Evolutionary conservation across 208 protist genomes (phyloP), one percentile per base, ranked within the genome.

Genomic region (Leishmania tarentolae): DNA sequence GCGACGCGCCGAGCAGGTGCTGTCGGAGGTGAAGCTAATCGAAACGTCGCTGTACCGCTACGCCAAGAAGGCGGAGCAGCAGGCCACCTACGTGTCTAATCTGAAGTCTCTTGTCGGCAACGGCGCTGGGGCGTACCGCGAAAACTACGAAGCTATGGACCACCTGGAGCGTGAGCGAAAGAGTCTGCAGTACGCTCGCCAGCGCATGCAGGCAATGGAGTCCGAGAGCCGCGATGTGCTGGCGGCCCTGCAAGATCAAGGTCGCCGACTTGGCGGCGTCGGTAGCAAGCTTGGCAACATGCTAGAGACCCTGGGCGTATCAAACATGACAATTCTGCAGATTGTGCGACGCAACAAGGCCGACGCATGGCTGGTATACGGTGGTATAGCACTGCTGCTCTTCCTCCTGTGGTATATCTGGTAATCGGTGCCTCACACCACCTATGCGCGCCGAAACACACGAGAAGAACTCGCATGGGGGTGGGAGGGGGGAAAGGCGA

Each of bases 331-430:
- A 0, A 88, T 95, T 76, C 47, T 92, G 53, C 91, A 94, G 35
- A 93, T 97, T 84, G 83, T 97, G 66, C 90, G 93, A 2, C 91
- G 92, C 52, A 97, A 97, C 83, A 84, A 90, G 83, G 77, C 87
- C 44, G 93, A 97, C 72, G 92, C 93, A 78, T 97, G 92, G 90
- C 70, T 97, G 8, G 92, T 97, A 11, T 97, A 94, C 73, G 87
- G 86, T 42, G 91, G 91, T 21, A 94, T 94, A 28, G 78, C 82
- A 7, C 46, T 91, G 19, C 85, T 92, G n/a, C 57, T 94, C 1
- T 88, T 96, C 37, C 78, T 95, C 40, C 78, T 94, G 89, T 95
- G 90, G 88, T 94, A 91, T 76, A 89, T 94, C n/a, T 93, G 80
- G 84, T 89, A 79, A 28, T 35, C 13, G 24, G 9, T 1, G 13